phyloP scores from a whole-genome alignment of 1,284 basidiomycete species.

The Volvariella surrecta region DNA sequence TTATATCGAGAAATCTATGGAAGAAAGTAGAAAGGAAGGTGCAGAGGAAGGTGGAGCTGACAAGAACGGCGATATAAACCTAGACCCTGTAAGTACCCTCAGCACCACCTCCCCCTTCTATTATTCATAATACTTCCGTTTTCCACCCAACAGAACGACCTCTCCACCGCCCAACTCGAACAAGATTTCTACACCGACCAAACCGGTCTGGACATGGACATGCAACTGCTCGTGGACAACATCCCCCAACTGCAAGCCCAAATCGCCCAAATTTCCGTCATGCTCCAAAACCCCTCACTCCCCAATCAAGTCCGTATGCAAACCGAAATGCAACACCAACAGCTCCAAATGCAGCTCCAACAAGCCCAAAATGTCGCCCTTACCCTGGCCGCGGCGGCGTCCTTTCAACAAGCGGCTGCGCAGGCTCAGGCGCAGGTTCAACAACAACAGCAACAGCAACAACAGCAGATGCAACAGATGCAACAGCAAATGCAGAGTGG shows the following conservation, averaged over 20 bases:
- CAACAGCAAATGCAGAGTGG: conserved; percentile 23
- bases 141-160: conserved; percentile 12
- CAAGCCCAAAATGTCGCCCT: conserved; percentile 64
- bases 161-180: conserved; percentile 21
- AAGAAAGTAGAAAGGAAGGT: conserved; percentile 69
- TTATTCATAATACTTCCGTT: background rate
- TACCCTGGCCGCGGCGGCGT: conserved; percentile 43
- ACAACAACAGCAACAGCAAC: conserved; percentile 36
- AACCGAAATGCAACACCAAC: conserved; percentile 69
- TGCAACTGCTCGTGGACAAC: conserved; percentile 60
- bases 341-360: conserved; percentile 67
- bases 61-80: background rate
- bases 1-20: conserved; percentile 80
- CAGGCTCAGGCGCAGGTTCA: conserved; percentile 15
- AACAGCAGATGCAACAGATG: conserved; percentile 27
- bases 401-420: conserved; percentile 24
- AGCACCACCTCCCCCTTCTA: background rate
- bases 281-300: conserved; percentile 68
- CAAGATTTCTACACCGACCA: conserved; percentile 61
- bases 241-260: conserved; percentile 76
- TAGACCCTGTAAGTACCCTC: background rate
- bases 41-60: conserved; percentile 30
- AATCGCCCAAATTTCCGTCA: conserved; percentile 62
- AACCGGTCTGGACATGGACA: conserved; percentile 48
- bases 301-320: conserved; percentile 66